Base-by-base conservation (phyloP, 306 rosid species). In the Alnus rubra region DNA sequence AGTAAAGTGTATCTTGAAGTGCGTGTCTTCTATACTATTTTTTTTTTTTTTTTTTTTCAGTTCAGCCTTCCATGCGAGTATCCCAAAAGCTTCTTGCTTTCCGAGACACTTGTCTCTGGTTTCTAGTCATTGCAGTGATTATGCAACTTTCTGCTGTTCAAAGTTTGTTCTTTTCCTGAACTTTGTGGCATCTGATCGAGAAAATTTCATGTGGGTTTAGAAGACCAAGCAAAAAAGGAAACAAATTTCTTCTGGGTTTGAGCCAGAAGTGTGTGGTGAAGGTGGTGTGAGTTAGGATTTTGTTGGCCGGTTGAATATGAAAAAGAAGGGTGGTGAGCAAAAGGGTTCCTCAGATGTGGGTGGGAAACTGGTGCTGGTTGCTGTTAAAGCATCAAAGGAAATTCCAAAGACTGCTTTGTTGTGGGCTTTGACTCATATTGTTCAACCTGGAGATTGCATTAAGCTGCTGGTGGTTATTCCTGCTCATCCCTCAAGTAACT, bases 391-490 rank as follows among this genome's bases (percentile, higher is more conserved):
- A 60, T 88, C 93, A 1, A 93, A 80, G 86, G 98, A 89, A 75
- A 89, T 95, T 77, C 80, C 98, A 49, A 95, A 77, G 76, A 82
- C 82, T 49, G 96, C 91, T 83, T 84, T 95, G 84, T 87, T 91
- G 45, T 95, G 99, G 99, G 98, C 99, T 85, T 78, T 95, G 90
- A 91, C 98, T 84, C 99, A 93, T 88, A 92, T 95, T 79, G 98
- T 88, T 82, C 98, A 90, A 78, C 98, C 97, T 28, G 99, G 96
- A 18, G 99, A 95, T 90, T 89, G 78, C 87, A 86, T 95, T 76
- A 95, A 91, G 92, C 87, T 95, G 45, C 83, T 95, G 82, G 94
- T 90, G 10, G 74, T 95, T 75, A 87, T 88, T 83, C 98, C 98
- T 18, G 79, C 87, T 80, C 78, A 80, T 69, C 82, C 90, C 58